Percentiles rank a stretch among this genome's conserved stretches.
These are phyloP conservation scores for Takakia lepidozioides DNA, from an alignment of 225 moss, liverwort and hornwort species.

Conservation along the genomic window DNA sequence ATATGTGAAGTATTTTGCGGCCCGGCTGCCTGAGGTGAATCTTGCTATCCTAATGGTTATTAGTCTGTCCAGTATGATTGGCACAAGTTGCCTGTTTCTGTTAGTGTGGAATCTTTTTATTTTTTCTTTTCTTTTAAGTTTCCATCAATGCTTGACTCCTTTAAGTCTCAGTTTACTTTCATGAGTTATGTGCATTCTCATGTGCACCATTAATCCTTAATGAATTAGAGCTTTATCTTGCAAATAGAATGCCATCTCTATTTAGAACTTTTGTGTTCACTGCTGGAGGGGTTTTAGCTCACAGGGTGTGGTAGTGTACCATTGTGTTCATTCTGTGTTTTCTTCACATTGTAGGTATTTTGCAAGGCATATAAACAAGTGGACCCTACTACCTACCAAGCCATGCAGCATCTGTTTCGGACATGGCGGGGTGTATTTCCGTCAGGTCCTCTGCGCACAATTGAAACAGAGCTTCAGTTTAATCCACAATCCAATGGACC, in stretches of 20 bases:
- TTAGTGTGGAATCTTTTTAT: too few species aligned
- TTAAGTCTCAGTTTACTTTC: too few species aligned
- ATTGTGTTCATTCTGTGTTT: background rate
- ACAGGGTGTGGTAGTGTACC: too few species aligned
- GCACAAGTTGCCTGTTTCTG: background rate
- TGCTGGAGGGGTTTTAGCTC: too few species aligned
- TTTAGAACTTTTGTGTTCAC: too few species aligned
- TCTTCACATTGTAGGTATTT: slow-evolving; percentile 54
- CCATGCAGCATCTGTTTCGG: slow-evolving; percentile 96
- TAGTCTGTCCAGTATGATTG: background rate
- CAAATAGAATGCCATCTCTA: too few species aligned
- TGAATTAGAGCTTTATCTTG: too few species aligned
- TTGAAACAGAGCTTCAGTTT: slow-evolving; percentile 74
- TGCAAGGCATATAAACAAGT: slow-evolving; percentile 82
- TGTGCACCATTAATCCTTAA: too few species aligned
- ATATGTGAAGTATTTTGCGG: slow-evolving; percentile 87
- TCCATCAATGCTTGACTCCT: too few species aligned
- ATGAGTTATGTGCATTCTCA: too few species aligned
- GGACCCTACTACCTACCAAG: slow-evolving; percentile 56
- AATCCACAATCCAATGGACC: slow-evolving; percentile 43
- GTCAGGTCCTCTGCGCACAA: slow-evolving; percentile 47
- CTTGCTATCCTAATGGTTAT: background rate
- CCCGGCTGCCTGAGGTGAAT: slow-evolving; percentile 81
- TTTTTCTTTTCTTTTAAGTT: too few species aligned
- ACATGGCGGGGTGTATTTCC: slow-evolving; percentile 96